Conservation (phyloP, 768 basidiomycete genomes). For the Pleurotus tuoliensis region DNA sequence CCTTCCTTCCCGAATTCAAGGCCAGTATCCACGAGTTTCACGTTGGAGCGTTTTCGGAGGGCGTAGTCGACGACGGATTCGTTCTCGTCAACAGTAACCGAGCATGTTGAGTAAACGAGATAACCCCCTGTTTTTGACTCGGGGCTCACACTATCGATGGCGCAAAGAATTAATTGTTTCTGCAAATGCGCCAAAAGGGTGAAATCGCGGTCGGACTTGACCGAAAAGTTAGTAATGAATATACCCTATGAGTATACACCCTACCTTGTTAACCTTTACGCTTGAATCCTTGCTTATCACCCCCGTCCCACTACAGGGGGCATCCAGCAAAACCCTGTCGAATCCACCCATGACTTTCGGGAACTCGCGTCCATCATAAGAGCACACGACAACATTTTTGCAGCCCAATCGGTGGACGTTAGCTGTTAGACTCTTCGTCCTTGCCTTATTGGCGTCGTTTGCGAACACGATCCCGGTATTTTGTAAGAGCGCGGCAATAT, state of each 20-base stretch:
- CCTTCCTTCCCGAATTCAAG: constrained; percentile 93
- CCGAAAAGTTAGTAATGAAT: constrained; percentile 6
- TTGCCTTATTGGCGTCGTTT: constrained; percentile 91
- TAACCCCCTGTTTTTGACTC: constrained; percentile 90
- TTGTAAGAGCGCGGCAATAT: constrained; percentile 94
- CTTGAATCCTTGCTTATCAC: constrained; percentile 97
- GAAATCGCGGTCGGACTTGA: constrained; percentile 91
- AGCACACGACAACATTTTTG: constrained; percentile 96
- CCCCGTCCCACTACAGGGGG: constrained; percentile 96
- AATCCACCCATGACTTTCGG: constrained; percentile 99
- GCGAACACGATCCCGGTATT: constrained; percentile 98
- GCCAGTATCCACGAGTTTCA: constrained; percentile 88
- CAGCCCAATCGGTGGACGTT: constrained; percentile 97
- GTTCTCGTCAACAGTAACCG: constrained; percentile 97
- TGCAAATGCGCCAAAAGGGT: constrained; percentile 94
- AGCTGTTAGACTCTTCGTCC: constrained; percentile 94
- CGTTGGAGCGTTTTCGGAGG: constrained; percentile 88
- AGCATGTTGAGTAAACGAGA: constrained; percentile 97
- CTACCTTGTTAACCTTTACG: constrained; percentile 97
- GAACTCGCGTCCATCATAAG: constrained; percentile 96
- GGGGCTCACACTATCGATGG: constrained; percentile 91
- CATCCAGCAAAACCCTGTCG: constrained; percentile 94
- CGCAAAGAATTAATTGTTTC: constrained; percentile 97
- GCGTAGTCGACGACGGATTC: constrained; percentile 98
- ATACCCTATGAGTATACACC: neutral